Evolutionary conservation across 345 rosid species (phyloP).

Genomic region (Trapa bicornis): DNA sequence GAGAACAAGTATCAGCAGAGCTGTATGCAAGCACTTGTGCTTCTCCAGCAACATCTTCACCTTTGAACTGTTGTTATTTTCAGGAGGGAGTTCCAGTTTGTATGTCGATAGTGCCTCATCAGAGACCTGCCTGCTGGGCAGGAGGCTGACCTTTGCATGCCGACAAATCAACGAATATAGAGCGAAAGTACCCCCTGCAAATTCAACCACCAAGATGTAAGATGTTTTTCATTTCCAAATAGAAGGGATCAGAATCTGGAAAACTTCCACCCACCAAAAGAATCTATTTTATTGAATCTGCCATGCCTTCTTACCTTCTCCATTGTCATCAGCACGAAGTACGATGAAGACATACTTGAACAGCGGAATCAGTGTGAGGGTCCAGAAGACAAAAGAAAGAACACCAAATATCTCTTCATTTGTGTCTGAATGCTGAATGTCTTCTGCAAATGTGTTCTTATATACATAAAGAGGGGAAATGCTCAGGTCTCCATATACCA

Average conservation of each 20-base stretch:
- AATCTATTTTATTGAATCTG: not conserved
- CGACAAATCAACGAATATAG: slow-evolving; percentile 18
- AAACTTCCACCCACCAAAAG: too few species aligned
- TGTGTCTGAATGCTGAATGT: slow-evolving; percentile 15
- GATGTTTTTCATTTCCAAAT: not conserved
- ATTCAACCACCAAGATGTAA: not conserved
- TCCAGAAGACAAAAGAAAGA: slow-evolving; percentile 18
- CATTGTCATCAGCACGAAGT: slow-evolving; percentile 16
- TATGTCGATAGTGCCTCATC: slow-evolving; percentile 16
- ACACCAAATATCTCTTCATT: slow-evolving; percentile 18
- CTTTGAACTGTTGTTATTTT: slow-evolving; percentile 3
- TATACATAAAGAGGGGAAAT: slow-evolving; percentile 17
- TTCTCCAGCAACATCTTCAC: slow-evolving; percentile 12
- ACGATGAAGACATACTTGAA: slow-evolving; percentile 17
- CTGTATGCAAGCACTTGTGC: slow-evolving; percentile 10
- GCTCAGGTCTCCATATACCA: slow-evolving; percentile 17
- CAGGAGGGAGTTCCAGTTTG: slow-evolving; percentile 11
- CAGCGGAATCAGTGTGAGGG: slow-evolving; percentile 15
- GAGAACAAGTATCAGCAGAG: slow-evolving; percentile 14
- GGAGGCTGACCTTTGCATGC: slow-evolving; percentile 13
- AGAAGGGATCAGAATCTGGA: not conserved
- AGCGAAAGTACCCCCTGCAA: slow-evolving; percentile 16
- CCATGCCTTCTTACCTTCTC: slow-evolving; percentile 9
- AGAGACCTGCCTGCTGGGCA: slow-evolving; percentile 14
- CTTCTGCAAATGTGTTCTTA: slow-evolving; percentile 15